Evolutionary conservation across 1,284 basidiomycete genomes (phyloP), one percentile per base, ranked within the genome.

Genomic region (Crucibulum cyathiforme): DNA sequence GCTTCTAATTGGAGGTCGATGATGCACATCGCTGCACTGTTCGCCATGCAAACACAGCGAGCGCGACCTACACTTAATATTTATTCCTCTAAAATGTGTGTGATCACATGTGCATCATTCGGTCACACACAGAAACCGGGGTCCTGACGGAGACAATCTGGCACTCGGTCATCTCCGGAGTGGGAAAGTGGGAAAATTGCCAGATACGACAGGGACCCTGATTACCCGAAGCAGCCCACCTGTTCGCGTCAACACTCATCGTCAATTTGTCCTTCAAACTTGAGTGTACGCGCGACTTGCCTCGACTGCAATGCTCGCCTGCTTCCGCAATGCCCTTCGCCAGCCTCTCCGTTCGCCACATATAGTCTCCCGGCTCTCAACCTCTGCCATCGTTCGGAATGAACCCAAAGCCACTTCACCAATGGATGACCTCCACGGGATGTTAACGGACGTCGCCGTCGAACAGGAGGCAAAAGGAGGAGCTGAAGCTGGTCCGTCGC

Each of bases 71-170:
- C 24, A 24, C 2, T 24, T 54, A 9, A 41, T 13, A n/a, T 2
- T 52, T 31, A 45, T 54, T 35, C 35, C 5, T 35, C 41, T 4
- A 24, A 24, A 24, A 24, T 24, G 4, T 24, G 24, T 24, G 24
- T 24, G 24, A 24, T 24, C 24, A 24, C 24, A 24, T 24, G 24
- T 24, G 24, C 41, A 63, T 67, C 58, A 67, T 61, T 59, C 46
- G 54, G 63, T 65, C 12, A 53, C 46, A 53, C 53, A 24, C 24
- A 24, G 24, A 24, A 24, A 24, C 24, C 4, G 61, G 48, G 63
- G 63, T 61, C 60, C 59, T 58, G n/a, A 53, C 66, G 62, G 66
- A 58, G 36, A 53, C 66, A 67, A 64, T 67, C 51, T 58, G 57
- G 58, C 53, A 39, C 19, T 53, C 63, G 63, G 63, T 39, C 35